Evolutionary conservation across 495 filamentous ascomycete genomes (phyloP).

Genomic region (Annulohypoxylon nitens): DNA sequence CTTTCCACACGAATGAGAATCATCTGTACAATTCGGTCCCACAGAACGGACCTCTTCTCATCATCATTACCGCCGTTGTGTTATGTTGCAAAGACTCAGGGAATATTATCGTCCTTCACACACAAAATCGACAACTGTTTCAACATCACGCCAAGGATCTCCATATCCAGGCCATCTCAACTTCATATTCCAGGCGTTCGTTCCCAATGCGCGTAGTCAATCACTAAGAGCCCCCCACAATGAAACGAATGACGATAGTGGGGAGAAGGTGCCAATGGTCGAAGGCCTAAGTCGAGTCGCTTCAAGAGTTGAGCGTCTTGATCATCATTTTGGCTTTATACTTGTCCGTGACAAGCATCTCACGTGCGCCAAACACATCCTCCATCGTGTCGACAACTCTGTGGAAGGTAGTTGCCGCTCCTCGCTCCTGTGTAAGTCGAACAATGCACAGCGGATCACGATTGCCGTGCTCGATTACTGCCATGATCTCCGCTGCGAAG

Average conservation of each 20-base stretch:
- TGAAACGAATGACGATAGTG: conserved; percentile 1
- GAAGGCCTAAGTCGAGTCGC: neutral
- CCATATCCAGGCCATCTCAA: conserved; percentile 5
- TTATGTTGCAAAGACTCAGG: neutral
- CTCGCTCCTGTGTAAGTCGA: conserved; percentile 87
- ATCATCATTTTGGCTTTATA: conserved; percentile 76
- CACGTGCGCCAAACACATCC: conserved; percentile 67
- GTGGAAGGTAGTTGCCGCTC: conserved; percentile 86
- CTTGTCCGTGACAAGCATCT: conserved; percentile 78
- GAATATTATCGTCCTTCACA: neutral
- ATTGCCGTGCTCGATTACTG: conserved; percentile 82
- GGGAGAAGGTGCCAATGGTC: neutral
- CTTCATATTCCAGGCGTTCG: neutral
- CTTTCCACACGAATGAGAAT: neutral
- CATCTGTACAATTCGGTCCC: neutral
- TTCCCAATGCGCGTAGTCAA: conserved; percentile 8
- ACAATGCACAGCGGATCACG: conserved; percentile 77
- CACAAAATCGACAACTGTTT: neutral
- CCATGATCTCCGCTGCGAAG: conserved; percentile 84
- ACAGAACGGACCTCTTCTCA: neutral
- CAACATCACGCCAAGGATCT: neutral
- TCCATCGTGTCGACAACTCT: conserved; percentile 82
- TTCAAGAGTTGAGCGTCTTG: conserved; percentile 63
- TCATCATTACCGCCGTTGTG: neutral
- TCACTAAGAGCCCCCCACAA: neutral